Evolutionary conservation across 495 filamentous ascomycete genomes (phyloP).

Genomic region (Neurospora sublineolata): DNA sequence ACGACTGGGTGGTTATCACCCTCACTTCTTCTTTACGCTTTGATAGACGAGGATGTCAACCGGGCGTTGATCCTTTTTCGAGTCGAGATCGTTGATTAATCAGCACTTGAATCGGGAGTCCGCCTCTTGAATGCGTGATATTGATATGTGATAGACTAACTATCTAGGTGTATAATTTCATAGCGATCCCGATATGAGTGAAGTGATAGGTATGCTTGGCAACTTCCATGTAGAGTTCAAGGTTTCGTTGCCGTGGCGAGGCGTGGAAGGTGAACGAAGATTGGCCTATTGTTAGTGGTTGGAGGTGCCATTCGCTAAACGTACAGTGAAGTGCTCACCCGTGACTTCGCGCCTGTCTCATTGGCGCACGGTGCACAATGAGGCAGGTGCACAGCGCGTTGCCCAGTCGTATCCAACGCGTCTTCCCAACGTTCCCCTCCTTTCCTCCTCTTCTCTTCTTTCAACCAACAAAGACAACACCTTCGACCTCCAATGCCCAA

Average conservation of each 20-base stretch:
- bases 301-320: background rate
- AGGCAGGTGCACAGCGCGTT: background rate
- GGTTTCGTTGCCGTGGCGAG: background rate
- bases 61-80: background rate
- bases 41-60: background rate
- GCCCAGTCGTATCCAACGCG: constrained; percentile 1
- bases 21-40: background rate
- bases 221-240: background rate
- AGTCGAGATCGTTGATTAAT: background rate
- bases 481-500: background rate
- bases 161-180: background rate
- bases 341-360: background rate
- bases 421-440: background rate
- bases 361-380: background rate
- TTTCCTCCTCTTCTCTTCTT: background rate
- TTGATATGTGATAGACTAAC: background rate
- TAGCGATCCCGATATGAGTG: background rate
- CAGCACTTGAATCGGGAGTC: background rate
- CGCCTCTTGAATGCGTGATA: background rate
- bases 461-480: background rate
- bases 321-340: background rate
- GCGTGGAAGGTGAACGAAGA: background rate
- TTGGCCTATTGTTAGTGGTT: background rate
- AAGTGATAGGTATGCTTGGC: background rate
- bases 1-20: background rate